Evolutionary conservation across 768 basidiomycete genomes (phyloP), one percentile per base, ranked within the genome.

Genomic region (Chiua virens): DNA sequence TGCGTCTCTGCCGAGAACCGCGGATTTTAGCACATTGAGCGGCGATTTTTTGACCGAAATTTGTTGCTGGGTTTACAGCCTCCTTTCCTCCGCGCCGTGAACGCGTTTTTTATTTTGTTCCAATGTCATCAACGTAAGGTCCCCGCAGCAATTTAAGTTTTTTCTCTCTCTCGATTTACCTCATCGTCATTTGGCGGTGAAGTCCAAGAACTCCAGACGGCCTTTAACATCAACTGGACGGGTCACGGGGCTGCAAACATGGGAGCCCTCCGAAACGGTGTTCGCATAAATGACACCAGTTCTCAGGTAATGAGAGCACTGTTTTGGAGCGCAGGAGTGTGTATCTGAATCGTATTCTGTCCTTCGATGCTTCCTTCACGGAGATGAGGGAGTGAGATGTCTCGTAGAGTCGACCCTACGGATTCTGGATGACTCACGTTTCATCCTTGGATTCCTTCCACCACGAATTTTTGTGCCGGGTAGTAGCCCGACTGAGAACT

Each of bases 121-220:
- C 42, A 42, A 64, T 47, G 56, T 46, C 11, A 39, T 44, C 38
- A 55, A 67, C 62, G 64, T 65, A 67, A 67, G 34, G 54, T 59
- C 53, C 38, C 42, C 52, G 37, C 45, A 52, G 32, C 10, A 49
- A 50, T 54, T 50, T 47, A 42, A 11, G 18, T 49, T 55, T 45
- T 39, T 58, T 32, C 21, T 49, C 35, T 54, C 41, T 47, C 38
- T 56, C 41, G 37, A 22, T 53, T 50, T 46, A 54, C 47, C 43
- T 57, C 64, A 56, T 48, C 35, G 37, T 27, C 49, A 42, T 30
- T 45, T 47, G 42, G 42, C 39, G 45, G 47, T 36, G 32, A 49
- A n/a, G 27, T 18, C 11, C n/a, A 21, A 15, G n/a, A 27, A 27
- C 25, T 27, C n/a, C 25, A 28, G 20, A 20, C 15, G 38, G 28